Conservation (phyloP, 108 stramenopile species). For the Discostella stelligeroides region DNA sequence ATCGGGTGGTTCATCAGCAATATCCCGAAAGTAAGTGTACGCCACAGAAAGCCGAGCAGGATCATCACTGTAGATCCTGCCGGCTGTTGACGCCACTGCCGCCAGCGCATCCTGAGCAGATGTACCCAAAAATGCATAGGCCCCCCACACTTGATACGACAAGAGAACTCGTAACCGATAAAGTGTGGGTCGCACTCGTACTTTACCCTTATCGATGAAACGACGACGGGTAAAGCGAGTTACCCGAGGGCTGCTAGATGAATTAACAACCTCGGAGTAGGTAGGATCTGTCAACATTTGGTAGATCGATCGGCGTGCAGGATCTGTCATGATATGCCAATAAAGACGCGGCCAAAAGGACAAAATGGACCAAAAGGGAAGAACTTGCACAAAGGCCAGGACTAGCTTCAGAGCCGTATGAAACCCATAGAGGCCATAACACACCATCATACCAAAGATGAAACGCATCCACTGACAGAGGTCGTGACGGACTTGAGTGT, state of each 20-base stretch:
- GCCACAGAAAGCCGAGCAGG: not conserved
- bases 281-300: too few species aligned
- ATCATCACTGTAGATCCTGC: not conserved
- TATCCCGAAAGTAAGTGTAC: not conserved
- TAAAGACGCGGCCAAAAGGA: not conserved
- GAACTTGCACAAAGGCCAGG: not conserved
- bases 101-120: not conserved
- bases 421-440: too few species aligned
- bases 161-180: not conserved
- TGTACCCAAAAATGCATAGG: not conserved
- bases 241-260: too few species aligned
- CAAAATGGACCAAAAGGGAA: not conserved
- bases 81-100: not conserved
- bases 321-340: not conserved
- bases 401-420: not conserved
- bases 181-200: not conserved
- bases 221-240: not conserved
- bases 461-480: not conserved
- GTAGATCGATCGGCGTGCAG: too few species aligned
- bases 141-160: not conserved
- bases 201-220: not conserved
- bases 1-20: not conserved
- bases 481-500: not conserved
- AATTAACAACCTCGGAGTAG: too few species aligned
- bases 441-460: not conserved